Conservation (phyloP, 805 yeast genomes). For the Candida ortonii region DNA sequence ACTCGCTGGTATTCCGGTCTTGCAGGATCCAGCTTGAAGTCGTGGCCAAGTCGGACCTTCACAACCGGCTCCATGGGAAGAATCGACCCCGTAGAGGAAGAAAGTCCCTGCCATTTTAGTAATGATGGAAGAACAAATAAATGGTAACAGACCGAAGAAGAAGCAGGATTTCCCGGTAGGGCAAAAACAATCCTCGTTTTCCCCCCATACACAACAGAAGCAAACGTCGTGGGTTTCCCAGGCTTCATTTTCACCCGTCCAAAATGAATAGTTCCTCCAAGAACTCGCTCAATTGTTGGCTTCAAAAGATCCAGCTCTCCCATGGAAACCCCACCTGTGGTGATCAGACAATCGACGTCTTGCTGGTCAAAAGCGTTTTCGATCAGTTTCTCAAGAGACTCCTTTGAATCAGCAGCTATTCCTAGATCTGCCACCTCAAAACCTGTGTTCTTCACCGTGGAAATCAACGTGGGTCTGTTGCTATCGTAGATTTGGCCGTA, state of each 20-base stretch:
- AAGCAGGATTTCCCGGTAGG: slow-evolving; percentile 57
- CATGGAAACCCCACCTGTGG: slow-evolving; percentile 61
- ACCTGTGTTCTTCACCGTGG: slow-evolving; percentile 35
- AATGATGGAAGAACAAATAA: slow-evolving; percentile 48
- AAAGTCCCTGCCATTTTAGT: slow-evolving; percentile 35
- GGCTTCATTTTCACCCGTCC: slow-evolving; percentile 61
- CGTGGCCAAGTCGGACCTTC: slow-evolving; percentile 33
- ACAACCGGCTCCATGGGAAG: slow-evolving; percentile 33
- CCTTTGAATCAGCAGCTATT: slow-evolving; percentile 43
- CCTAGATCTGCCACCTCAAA: slow-evolving; percentile 46
- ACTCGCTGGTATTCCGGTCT: slow-evolving; percentile 54
- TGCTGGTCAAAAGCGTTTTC: slow-evolving; percentile 24
- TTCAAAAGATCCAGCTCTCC: slow-evolving; percentile 53
- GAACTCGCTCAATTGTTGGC: slow-evolving; percentile 42
- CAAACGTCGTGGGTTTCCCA: slow-evolving; percentile 58
- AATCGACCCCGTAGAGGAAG: slow-evolving; percentile 4
- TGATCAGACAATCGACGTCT: slow-evolving; percentile 42
- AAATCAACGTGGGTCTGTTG: slow-evolving; percentile 46
- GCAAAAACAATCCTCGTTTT: slow-evolving; percentile 40
- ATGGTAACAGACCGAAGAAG: slow-evolving; percentile 47
- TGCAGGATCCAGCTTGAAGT: slow-evolving; percentile 39
- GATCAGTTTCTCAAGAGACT: slow-evolving; percentile 27
- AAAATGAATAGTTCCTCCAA: slow-evolving; percentile 46
- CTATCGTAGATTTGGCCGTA: slow-evolving; percentile 51
- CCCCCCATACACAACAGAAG: slow-evolving; percentile 36